These are phyloP conservation scores for Anthracocystis panici-leucophaei DNA, from an alignment of 1,284 basidiomycete genomes.

Conservation along the genomic window DNA sequence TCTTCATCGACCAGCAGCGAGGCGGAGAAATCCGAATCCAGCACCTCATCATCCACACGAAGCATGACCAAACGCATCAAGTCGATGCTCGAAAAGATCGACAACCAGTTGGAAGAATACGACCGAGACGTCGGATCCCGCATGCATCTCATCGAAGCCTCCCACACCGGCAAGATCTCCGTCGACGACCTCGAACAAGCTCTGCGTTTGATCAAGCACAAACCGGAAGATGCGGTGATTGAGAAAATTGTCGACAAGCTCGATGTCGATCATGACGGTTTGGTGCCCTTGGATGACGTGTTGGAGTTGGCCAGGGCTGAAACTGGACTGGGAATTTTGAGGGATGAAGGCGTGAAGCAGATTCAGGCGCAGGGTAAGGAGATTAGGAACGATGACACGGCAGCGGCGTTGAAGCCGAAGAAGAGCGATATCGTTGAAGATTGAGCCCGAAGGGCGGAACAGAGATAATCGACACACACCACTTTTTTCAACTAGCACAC, in stretches of 20 bases:
- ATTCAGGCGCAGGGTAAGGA: slow-evolving; percentile 57
- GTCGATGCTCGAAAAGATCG: slow-evolving; percentile 94
- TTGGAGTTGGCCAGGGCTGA: slow-evolving; percentile 70
- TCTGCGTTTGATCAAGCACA: slow-evolving; percentile 90
- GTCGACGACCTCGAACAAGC: slow-evolving; percentile 90
- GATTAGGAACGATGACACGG: slow-evolving; percentile 27
- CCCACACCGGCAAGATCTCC: slow-evolving; percentile 90
- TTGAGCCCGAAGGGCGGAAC: not conserved
- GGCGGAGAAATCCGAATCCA: slow-evolving; percentile 18
- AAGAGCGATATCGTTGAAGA: slow-evolving; percentile 62
- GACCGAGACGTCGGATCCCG: slow-evolving; percentile 83
- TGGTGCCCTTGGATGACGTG: slow-evolving; percentile 74
- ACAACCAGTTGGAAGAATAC: slow-evolving; percentile 90
- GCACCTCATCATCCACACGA: slow-evolving; percentile 71
- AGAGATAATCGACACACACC: not conserved
- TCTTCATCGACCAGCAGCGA: slow-evolving; percentile 6
- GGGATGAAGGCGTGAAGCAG: slow-evolving; percentile 61
- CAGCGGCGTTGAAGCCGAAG: slow-evolving; percentile 46
- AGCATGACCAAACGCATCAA: slow-evolving; percentile 93
- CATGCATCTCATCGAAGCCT: slow-evolving; percentile 92
- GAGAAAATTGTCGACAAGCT: slow-evolving; percentile 90
- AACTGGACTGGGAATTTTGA: slow-evolving; percentile 66
- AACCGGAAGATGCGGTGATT: slow-evolving; percentile 88
- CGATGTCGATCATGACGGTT: slow-evolving; percentile 95
- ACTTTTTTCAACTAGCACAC: not conserved